These are phyloP conservation scores for Mycena vitilis DNA, from an alignment of 768 basidiomycete species.

Conservation along the genomic window DNA sequence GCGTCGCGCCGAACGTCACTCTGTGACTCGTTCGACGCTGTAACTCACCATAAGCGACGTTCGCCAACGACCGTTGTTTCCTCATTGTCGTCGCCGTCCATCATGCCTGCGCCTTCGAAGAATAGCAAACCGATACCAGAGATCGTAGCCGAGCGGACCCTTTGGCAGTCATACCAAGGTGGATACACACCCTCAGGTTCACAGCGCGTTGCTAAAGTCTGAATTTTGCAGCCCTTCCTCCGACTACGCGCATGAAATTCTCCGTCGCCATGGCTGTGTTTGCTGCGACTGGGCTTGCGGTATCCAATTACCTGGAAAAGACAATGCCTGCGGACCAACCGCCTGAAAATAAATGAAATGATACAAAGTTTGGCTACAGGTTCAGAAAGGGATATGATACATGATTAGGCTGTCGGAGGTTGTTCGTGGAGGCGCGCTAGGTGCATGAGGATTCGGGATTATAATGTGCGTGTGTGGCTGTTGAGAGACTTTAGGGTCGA, in stretches of 20 bases:
- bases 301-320: slow-evolving; percentile 66
- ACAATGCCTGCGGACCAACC: slow-evolving; percentile 42
- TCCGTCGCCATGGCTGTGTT: slow-evolving; percentile 61
- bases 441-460: not conserved
- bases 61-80: not conserved
- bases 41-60: too few relatives aligned
- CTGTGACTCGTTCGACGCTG: not conserved
- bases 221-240: slow-evolving; percentile 59
- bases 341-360: slow-evolving; percentile 29
- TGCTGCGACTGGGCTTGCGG: slow-evolving; percentile 57
- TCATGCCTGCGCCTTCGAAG: not conserved
- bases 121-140: slow-evolving; percentile 22
- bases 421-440: slow-evolving; percentile 2
- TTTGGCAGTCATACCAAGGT: slow-evolving; percentile 62
- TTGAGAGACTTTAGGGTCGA: slow-evolving; percentile 6
- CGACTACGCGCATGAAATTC: slow-evolving; percentile 62
- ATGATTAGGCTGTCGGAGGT: not conserved
- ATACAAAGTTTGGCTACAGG: slow-evolving; percentile 24
- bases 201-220: slow-evolving; percentile 25
- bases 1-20: too few relatives aligned
- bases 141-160: slow-evolving; percentile 38
- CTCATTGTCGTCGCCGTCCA: too few relatives aligned
- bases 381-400: slow-evolving; percentile 12
- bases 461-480: not conserved
- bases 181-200: slow-evolving; percentile 5